Conservation (phyloP, 2,329 filamentous ascomycete species). For the Akanthomyces muscarius region DNA sequence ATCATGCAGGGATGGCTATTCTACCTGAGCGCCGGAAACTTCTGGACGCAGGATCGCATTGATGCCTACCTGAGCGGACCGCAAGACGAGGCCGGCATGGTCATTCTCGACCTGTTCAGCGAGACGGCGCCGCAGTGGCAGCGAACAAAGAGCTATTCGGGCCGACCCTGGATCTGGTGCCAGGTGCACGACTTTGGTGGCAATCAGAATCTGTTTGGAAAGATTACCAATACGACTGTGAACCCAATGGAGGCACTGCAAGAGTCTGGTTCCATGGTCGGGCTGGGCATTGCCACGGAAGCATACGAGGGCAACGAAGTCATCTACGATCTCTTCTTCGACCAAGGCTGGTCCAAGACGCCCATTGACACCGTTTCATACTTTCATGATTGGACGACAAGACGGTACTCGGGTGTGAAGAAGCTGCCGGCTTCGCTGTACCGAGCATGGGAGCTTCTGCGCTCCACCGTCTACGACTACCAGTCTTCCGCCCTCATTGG, state of each 20-base stretch:
- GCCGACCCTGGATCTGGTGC: constrained; percentile 53
- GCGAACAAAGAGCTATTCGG: constrained; percentile 45
- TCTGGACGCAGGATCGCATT: constrained; percentile 43
- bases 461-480: constrained; percentile 8
- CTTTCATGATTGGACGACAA: constrained; percentile 42
- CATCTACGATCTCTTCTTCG: constrained; percentile 46
- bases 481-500: background rate
- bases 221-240: constrained; percentile 45
- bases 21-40: constrained; percentile 34
- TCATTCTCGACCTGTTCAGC: constrained; percentile 48
- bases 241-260: constrained; percentile 42
- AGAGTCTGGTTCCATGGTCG: constrained; percentile 39
- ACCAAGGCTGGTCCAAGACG: constrained; percentile 44
- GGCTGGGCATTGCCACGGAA: constrained; percentile 46
- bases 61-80: constrained; percentile 48
- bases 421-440: background rate
- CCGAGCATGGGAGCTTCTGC: constrained; percentile 8
- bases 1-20: constrained; percentile 52
- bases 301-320: constrained; percentile 51
- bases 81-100: constrained; percentile 39
- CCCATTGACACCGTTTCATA: constrained; percentile 43
- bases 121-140: constrained; percentile 49
- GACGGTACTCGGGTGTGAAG: constrained; percentile 34
- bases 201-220: constrained; percentile 47
- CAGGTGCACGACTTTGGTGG: constrained; percentile 48